A percentile compares a stretch with the other conserved stretches of the same genome.
Conservation (phyloP, 495 filamentous ascomycete species). For the Tuber magnatum region DNA sequence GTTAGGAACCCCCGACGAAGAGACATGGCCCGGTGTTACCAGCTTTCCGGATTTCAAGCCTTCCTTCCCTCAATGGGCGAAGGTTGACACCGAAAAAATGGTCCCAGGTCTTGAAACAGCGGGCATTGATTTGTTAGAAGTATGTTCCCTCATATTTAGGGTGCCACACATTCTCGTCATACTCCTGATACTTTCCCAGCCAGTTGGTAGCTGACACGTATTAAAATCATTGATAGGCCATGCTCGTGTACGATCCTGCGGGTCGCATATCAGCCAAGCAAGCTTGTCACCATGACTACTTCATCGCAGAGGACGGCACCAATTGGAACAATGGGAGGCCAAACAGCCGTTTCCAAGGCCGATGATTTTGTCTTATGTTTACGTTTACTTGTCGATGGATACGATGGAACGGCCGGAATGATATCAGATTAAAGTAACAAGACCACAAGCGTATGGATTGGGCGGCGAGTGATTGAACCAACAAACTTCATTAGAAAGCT, state of each 20-base stretch:
- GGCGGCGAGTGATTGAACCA: constrained; percentile 2
- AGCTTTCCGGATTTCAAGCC: constrained; percentile 96
- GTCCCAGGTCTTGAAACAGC: constrained; percentile 61
- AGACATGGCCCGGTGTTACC: constrained; percentile 89
- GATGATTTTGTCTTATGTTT: constrained; percentile 17
- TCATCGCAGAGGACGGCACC: constrained; percentile 54
- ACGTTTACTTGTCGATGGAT: constrained; percentile 1
- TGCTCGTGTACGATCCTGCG: constrained; percentile 93
- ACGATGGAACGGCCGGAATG: constrained; percentile 22
- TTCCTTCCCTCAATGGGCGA: constrained; percentile 91
- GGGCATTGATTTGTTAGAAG: constrained; percentile 83
- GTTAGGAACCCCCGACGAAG: constrained; percentile 83
- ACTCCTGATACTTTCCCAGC: not conserved
- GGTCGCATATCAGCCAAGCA: constrained; percentile 93
- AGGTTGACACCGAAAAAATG: constrained; percentile 56
- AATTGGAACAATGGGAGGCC: constrained; percentile 31
- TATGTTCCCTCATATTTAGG: constrained; percentile 23
- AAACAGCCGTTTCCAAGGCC: constrained; percentile 38
- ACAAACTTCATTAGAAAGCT: constrained; percentile 8
- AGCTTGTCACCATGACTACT: constrained; percentile 87
- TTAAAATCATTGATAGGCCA: constrained; percentile 38
- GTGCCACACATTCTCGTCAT: not conserved
- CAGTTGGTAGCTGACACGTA: not conserved
- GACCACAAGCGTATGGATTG: not conserved
- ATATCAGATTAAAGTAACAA: constrained; percentile 7